A percentile compares a stretch with the other conserved stretches of the same genome.
Evolutionary conservation across 2,329 filamentous ascomycete genomes (phyloP).

Genomic region (Davidsoniella eucalypti): DNA sequence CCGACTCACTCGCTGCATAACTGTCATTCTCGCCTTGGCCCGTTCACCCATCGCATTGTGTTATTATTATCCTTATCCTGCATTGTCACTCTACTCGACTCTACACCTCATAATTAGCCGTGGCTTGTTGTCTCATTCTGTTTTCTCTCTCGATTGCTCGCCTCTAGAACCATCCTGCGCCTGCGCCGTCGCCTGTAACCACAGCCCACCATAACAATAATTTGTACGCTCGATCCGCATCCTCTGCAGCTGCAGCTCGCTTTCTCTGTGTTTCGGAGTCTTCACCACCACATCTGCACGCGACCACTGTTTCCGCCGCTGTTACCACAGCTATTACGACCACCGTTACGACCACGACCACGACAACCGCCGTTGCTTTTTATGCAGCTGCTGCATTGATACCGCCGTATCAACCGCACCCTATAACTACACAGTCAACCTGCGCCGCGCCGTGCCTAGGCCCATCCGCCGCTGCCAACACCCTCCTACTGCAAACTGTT

Average conservation of each 20-base stretch:
- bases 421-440: too few relatives aligned
- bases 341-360: background rate
- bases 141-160: background rate
- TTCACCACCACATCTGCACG: background rate
- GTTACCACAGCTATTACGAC: background rate
- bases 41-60: background rate
- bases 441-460: too few relatives aligned
- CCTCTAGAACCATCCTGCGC: background rate
- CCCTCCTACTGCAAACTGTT: too few relatives aligned
- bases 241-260: background rate
- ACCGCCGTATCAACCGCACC: too few relatives aligned
- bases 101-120: background rate
- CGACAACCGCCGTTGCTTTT: background rate
- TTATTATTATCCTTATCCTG: background rate
- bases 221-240: slow-evolving; percentile 1
- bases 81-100: background rate
- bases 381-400: too few relatives aligned
- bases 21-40: background rate
- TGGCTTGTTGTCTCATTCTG: background rate
- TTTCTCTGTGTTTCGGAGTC: background rate
- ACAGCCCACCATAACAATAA: background rate
- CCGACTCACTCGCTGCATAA: too few relatives aligned
- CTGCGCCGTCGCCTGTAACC: background rate
- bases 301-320: background rate
- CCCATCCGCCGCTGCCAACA: too few relatives aligned